phyloP scores from a whole-genome alignment of 1,284 basidiomycete species.

The Sporisorium graminicola region DNA sequence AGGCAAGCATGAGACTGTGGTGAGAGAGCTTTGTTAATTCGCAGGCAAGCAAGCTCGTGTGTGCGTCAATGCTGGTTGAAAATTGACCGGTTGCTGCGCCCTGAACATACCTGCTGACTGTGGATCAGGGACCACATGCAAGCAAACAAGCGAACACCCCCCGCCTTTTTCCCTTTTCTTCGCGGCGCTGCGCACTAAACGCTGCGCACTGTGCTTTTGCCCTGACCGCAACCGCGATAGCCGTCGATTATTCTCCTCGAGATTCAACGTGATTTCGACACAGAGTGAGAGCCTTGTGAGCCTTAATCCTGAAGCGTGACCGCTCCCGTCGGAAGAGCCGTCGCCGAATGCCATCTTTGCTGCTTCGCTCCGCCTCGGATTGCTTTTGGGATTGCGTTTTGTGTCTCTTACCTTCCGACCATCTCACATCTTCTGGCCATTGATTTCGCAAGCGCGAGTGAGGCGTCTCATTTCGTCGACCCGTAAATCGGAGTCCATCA shows the following conservation, averaged over 20 bases:
- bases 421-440: too few species aligned
- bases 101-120: too few species aligned
- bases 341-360: not conserved
- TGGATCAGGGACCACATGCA: too few species aligned
- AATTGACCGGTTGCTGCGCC: not conserved
- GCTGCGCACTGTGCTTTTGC: not conserved
- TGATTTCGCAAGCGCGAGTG: not conserved
- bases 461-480: constrained; percentile 1
- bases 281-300: not conserved
- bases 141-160: too few species aligned
- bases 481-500: not conserved
- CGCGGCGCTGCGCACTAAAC: too few species aligned
- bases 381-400: not conserved
- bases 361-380: not conserved
- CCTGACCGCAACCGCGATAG: constrained; percentile 6
- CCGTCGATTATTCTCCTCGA: not conserved
- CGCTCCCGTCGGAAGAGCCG: constrained; percentile 4
- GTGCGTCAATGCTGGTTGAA: too few species aligned
- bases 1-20: too few species aligned
- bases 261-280: constrained; percentile 2
- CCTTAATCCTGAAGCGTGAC: not conserved
- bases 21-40: not conserved
- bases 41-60: not conserved
- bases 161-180: not conserved
- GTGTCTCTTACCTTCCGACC: not conserved